A percentile compares a stretch with the other conserved stretches of the same genome.
These are phyloP conservation scores for Stereocaulon alpinum DNA, from an alignment of 495 filamentous ascomycete species.

Conservation along the genomic window DNA sequence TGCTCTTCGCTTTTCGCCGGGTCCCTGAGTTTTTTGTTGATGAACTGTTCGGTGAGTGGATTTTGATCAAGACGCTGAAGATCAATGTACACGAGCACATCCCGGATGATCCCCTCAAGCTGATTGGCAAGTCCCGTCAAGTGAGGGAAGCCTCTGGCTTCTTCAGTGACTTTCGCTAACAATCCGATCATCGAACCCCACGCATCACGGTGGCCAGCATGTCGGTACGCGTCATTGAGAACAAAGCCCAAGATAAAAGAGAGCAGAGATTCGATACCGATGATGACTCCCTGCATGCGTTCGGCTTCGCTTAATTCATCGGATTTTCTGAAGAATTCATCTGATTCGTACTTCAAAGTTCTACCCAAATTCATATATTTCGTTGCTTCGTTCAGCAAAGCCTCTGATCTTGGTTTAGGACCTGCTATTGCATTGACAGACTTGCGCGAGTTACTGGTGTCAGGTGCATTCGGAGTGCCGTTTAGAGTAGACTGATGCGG, in stretches of 20 bases:
- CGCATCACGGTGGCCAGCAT: slow-evolving; percentile 32
- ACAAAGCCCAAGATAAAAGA: slow-evolving; percentile 42
- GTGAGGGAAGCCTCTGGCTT: slow-evolving; percentile 30
- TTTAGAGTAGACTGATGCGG: slow-evolving; percentile 24
- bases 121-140: slow-evolving; percentile 36
- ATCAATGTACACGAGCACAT: slow-evolving; percentile 36
- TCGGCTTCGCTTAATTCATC: slow-evolving; percentile 26
- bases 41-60: slow-evolving; percentile 16
- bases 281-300: slow-evolving; percentile 35
- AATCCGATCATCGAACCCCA: slow-evolving; percentile 43
- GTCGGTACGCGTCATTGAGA: slow-evolving; percentile 35
- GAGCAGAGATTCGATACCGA: slow-evolving; percentile 39
- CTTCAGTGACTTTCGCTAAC: slow-evolving; percentile 35
- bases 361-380: slow-evolving; percentile 35
- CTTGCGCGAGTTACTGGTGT: slow-evolving; percentile 17
- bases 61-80: slow-evolving; percentile 36
- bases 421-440: slow-evolving; percentile 26
- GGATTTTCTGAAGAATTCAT: slow-evolving; percentile 28
- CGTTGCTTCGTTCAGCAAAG: slow-evolving; percentile 31
- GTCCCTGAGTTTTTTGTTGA: neutral
- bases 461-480: slow-evolving; percentile 24
- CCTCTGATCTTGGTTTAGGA: neutral
- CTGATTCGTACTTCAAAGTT: slow-evolving; percentile 40
- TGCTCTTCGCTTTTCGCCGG: slow-evolving; percentile 5
- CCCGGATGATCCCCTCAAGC: slow-evolving; percentile 39